Percentiles rank a stretch among this genome's conserved stretches.
Evolutionary conservation across 805 yeast genomes (phyloP).

Genomic region (Saccharomycopsis schoenii): DNA sequence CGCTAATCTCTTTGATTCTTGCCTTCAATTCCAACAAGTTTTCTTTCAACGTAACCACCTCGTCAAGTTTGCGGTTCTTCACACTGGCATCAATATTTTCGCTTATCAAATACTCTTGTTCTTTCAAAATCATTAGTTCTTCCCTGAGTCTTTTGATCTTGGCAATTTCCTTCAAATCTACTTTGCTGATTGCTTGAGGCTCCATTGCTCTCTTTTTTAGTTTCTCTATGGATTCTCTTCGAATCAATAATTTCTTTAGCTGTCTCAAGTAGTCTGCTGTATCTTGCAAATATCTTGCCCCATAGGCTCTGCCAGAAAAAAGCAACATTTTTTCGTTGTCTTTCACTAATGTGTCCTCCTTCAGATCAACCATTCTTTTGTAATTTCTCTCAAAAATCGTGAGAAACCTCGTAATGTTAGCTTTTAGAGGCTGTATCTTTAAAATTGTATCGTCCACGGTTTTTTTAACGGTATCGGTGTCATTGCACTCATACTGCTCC

Average conservation of each 20-base stretch:
- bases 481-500: background rate
- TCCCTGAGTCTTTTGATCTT: constrained; percentile 56
- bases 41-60: constrained; percentile 46
- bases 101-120: constrained; percentile 66
- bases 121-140: constrained; percentile 76
- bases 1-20: constrained; percentile 38
- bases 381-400: constrained; percentile 12
- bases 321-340: constrained; percentile 13
- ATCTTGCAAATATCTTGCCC: constrained; percentile 6
- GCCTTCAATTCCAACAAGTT: constrained; percentile 47
- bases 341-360: background rate
- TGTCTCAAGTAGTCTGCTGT: constrained; percentile 6
- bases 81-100: constrained; percentile 54
- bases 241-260: constrained; percentile 31
- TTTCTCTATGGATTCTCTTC: constrained; percentile 11
- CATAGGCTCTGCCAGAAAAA: constrained; percentile 3
- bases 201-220: constrained; percentile 24
- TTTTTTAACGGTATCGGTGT: background rate
- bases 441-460: background rate
- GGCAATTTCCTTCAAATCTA: background rate
- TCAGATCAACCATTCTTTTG: constrained; percentile 3
- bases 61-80: constrained; percentile 67
- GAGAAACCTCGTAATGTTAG: background rate
- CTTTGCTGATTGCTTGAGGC: background rate
- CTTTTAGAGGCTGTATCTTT: background rate